Percentiles rank a stretch among this genome's conserved stretches.
phyloP scores from a whole-genome alignment of 176 grass and related monocot species.

The Carex pumila region DNA sequence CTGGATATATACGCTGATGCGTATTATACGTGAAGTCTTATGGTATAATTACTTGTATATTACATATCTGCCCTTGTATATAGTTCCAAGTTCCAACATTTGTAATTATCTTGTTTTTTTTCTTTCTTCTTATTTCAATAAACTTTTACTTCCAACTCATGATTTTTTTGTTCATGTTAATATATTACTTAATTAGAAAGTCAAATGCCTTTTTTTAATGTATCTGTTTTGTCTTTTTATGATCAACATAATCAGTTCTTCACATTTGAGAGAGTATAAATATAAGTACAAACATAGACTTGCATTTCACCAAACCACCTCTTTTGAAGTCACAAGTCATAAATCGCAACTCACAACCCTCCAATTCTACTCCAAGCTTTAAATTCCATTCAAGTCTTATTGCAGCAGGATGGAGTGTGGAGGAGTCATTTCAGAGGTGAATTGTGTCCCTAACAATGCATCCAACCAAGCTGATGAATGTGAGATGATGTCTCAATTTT shows the following conservation, averaged over 20 bases:
- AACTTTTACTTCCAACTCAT: neutral
- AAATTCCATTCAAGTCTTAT: constrained; percentile 18
- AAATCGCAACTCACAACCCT: neutral
- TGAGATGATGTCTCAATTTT: constrained; percentile 45
- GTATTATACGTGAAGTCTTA: neutral
- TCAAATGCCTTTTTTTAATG: neutral
- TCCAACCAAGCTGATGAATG: constrained; percentile 32
- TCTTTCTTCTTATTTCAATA: neutral
- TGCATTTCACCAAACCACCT: constrained; percentile 38
- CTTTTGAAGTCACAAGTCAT: constrained; percentile 11
- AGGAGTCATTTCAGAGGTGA: constrained; percentile 32
- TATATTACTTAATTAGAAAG: constrained; percentile 1
- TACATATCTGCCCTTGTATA: neutral
- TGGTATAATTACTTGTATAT: neutral
- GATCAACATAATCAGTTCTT: too few relatives aligned
- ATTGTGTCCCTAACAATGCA: constrained; percentile 32
- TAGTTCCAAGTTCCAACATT: neutral
- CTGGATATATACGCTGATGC: neutral
- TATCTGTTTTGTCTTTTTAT: neutral
- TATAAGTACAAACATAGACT: constrained; percentile 18
- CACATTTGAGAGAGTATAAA: constrained; percentile 30
- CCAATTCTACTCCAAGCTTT: constrained; percentile 8
- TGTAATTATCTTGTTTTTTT: neutral
- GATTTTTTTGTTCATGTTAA: constrained; percentile 4
- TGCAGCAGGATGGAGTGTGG: constrained; percentile 47